Evolutionary conservation across 305 asterid species (phyloP).

Genomic region (Solanum hybrid): DNA sequence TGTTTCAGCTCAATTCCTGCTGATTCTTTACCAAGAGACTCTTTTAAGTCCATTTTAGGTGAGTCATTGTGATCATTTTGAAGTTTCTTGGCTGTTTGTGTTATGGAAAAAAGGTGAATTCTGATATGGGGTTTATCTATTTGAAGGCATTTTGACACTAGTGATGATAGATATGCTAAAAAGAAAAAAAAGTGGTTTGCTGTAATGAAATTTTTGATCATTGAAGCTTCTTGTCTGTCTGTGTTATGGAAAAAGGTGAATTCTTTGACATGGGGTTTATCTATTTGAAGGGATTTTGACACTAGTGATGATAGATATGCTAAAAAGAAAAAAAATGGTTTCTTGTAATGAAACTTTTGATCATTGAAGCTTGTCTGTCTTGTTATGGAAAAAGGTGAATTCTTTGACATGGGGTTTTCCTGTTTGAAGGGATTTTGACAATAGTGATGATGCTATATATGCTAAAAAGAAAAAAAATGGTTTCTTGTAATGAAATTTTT

Average conservation of each 20-base stretch:
- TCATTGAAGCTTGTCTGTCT: background rate
- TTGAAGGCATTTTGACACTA: background rate
- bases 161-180: background rate
- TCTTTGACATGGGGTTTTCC: background rate
- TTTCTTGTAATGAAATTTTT: slow-evolving; percentile 18
- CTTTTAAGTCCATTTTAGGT: slow-evolving; percentile 56
- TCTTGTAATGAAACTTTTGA: background rate
- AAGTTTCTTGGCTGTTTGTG: background rate
- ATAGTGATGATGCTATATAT: background rate
- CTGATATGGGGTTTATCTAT: background rate
- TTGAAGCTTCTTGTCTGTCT: background rate
- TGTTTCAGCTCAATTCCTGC: slow-evolving; percentile 31
- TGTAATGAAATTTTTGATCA: slow-evolving; percentile 11
- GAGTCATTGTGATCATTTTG: background rate
- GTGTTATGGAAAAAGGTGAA: background rate
- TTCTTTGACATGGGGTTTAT: background rate
- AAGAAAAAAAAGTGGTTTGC: slow-evolving; percentile 4
- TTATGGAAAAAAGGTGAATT: background rate
- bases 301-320: background rate
- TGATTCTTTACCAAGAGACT: slow-evolving; percentile 45
- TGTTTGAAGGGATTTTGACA: background rate
- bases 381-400: background rate
- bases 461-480: background rate
- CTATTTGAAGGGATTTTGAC: background rate
- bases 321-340: background rate